Evolutionary conservation across 108 stramenopile genomes (phyloP).

Genomic region (Skeletonema marinoi): DNA sequence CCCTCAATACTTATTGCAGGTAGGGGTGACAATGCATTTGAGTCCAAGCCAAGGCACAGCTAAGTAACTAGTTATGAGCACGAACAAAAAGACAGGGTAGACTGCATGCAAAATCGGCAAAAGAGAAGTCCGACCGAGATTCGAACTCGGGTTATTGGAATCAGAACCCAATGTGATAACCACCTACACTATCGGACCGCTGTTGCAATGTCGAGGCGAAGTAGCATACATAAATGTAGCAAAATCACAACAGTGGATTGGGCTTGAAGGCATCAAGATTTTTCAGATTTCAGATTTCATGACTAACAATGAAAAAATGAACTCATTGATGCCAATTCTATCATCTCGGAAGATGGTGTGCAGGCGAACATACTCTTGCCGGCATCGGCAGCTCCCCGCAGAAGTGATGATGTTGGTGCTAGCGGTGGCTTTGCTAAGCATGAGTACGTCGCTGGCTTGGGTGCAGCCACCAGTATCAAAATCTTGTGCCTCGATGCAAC

Average conservation of each 20-base stretch:
- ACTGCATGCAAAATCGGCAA: neutral
- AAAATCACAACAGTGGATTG: too few relatives aligned
- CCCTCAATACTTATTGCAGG: too few relatives aligned
- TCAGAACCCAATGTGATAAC: slow-evolving; percentile 84
- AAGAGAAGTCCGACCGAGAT: slow-evolving; percentile 58
- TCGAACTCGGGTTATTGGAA: slow-evolving; percentile 77
- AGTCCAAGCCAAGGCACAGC: too few relatives aligned
- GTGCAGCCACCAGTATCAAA: neutral
- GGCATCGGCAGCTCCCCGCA: neutral
- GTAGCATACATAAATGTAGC: too few relatives aligned
- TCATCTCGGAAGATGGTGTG: neutral
- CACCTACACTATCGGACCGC: slow-evolving; percentile 77
- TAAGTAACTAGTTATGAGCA: too few relatives aligned
- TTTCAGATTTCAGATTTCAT: too few relatives aligned
- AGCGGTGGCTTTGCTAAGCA: neutral
- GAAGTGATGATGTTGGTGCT: neutral
- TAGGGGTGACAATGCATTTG: too few relatives aligned
- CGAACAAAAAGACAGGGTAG: too few relatives aligned
- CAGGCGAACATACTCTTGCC: neutral
- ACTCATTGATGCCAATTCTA: neutral
- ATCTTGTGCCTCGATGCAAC: neutral
- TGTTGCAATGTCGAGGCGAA: neutral
- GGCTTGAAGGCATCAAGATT: too few relatives aligned
- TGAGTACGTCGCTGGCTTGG: neutral
- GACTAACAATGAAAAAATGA: too few relatives aligned